phyloP scores from a whole-genome alignment of 1,284 basidiomycete genomes.

The Sporisorium sorghi region DNA sequence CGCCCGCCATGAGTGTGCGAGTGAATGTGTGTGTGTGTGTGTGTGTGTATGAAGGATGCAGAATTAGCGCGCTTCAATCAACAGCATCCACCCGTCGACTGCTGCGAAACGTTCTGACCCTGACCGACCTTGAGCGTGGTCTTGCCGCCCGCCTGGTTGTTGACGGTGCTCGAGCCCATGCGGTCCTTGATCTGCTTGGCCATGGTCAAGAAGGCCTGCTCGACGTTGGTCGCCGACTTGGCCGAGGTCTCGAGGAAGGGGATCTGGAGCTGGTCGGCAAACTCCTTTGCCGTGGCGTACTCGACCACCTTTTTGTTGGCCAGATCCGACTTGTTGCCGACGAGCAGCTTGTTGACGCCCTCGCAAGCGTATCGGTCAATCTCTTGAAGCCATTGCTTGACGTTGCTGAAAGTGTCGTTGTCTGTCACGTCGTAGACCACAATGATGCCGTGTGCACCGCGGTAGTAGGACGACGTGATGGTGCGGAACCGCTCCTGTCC shows the following conservation, averaged over 20 bases:
- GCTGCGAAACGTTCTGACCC: slow-evolving; percentile 65
- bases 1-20: background rate
- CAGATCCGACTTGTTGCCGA: slow-evolving; percentile 98
- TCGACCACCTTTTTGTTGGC: slow-evolving; percentile 99
- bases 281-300: slow-evolving; percentile 91
- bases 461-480: slow-evolving; percentile 90
- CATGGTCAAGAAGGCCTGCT: slow-evolving; percentile 72
- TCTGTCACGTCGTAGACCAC: slow-evolving; percentile 99
- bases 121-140: slow-evolving; percentile 67
- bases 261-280: slow-evolving; percentile 69
- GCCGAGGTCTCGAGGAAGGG: slow-evolving; percentile 71
- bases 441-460: slow-evolving; percentile 92
- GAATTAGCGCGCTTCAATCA: slow-evolving; percentile 19
- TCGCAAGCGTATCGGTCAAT: slow-evolving; percentile 99
- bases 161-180: slow-evolving; percentile 67
- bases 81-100: slow-evolving; percentile 65
- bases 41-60: background rate
- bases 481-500: slow-evolving; percentile 75
- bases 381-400: slow-evolving; percentile 99
- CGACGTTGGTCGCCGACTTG: slow-evolving; percentile 72
- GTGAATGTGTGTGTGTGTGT: background rate
- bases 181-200: slow-evolving; percentile 70
- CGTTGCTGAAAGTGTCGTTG: slow-evolving; percentile 89
- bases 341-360: slow-evolving; percentile 96
- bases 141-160: slow-evolving; percentile 64